Evolutionary conservation across 352 stramenopile species (phyloP), one percentile per base, ranked within the genome.

Genomic region (Phytophthora multivora): DNA sequence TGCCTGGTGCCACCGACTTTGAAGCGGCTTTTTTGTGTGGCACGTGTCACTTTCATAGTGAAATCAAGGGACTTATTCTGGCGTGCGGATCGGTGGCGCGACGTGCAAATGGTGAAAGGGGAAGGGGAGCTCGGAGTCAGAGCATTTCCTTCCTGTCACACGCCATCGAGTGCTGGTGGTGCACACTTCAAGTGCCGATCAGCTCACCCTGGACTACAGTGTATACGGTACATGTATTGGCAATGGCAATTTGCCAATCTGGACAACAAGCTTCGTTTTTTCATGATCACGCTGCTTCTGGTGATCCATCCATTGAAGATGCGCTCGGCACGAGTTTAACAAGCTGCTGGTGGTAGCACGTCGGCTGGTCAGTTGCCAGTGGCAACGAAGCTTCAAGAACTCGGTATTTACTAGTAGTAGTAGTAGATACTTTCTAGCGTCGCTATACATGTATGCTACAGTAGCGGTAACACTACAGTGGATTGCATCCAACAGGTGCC

Each of bases 241-340:
- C 21, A 23, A 23, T 23, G 21, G 2, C 21, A 23, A 23, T 23
- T 23, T 23, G 21, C 21, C 21, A 23, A 4, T 13, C 8, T 33
- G 8, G 28, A 33, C 18, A 25, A 19, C 15, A 26, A 7, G 7
- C 5, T 26, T 51, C 16, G n/a, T 30, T 30, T 51, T 23, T 51
- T 33, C 19, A 5, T 12, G 30, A 48, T 66, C 50, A 66, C 41
- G 40, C 41, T 41, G 47, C 18, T 31, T 59, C 9, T 16, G 30
- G 48, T 65, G 57, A 65, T 50, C 49, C 30, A 59, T 42, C 26
- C 15, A 45, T 53, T 12, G 28, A 15, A 42, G 57, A 59, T 65
- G 23, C 48, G 40, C 31, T 52, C 16, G 30, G 57, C 57, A 65
- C 49, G n/a, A n/a, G 39, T 59, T 53, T 48, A 53, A 52, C 47